A percentile compares a stretch with the other conserved stretches of the same genome.
These are phyloP conservation scores for Calocybe cyanea DNA, from an alignment of 768 basidiomycete species.

Conservation along the genomic window DNA sequence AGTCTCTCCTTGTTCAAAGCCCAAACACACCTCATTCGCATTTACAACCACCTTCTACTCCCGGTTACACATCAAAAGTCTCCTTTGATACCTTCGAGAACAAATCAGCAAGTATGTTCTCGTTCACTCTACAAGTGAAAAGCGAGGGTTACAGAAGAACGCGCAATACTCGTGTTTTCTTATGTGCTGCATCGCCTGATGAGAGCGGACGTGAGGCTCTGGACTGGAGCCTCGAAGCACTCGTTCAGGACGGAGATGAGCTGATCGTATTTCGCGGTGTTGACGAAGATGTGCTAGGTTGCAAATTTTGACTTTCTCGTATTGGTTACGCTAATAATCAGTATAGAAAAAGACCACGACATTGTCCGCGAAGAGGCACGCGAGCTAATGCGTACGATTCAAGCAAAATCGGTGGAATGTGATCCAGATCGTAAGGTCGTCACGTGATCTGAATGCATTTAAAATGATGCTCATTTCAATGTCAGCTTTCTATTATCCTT, in stretches of 20 bases:
- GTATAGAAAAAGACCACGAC: slow-evolving; percentile 70
- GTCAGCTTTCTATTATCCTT: slow-evolving; percentile 83
- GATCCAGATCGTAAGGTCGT: slow-evolving; percentile 74
- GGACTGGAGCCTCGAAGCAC: slow-evolving; percentile 85
- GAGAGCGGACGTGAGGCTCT: slow-evolving; percentile 87
- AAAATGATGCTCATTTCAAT: neutral
- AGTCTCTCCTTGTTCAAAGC: slow-evolving; percentile 4
- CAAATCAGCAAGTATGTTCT: slow-evolving; percentile 77
- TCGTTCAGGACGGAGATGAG: slow-evolving; percentile 90
- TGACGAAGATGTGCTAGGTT: slow-evolving; percentile 82
- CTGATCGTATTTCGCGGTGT: slow-evolving; percentile 88
- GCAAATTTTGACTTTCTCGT: neutral
- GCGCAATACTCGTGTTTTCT: slow-evolving; percentile 78
- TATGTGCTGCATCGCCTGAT: slow-evolving; percentile 85
- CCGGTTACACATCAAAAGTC: slow-evolving; percentile 62
- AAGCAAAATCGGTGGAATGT: slow-evolving; percentile 74
- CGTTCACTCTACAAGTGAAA: slow-evolving; percentile 83
- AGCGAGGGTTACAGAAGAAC: slow-evolving; percentile 75
- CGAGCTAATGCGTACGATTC: slow-evolving; percentile 73
- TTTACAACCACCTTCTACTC: slow-evolving; percentile 15
- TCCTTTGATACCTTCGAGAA: slow-evolving; percentile 90
- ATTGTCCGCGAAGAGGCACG: slow-evolving; percentile 81
- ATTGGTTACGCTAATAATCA: neutral
- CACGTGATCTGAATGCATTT: neutral
- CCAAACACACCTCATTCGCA: slow-evolving; percentile 12